These are phyloP conservation scores for Pythium aristosporum DNA, from an alignment of 352 stramenopile species.

Conservation along the genomic window DNA sequence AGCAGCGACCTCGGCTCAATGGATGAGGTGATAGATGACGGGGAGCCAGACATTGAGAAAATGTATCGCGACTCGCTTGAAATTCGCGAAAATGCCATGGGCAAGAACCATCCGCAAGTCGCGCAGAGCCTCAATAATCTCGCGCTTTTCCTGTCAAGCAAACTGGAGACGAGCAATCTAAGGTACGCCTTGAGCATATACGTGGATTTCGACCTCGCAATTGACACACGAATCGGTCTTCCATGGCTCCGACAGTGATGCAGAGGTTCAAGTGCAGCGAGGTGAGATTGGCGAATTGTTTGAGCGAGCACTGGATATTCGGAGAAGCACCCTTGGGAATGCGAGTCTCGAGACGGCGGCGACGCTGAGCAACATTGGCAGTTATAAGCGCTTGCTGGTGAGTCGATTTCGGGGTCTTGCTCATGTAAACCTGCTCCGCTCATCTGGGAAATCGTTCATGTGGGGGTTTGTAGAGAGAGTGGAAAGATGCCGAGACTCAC, in stretches of 20 bases:
- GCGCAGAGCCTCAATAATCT: constrained; percentile 83
- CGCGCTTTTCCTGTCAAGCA: constrained; percentile 65
- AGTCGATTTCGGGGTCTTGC: not conserved
- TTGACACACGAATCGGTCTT: not conserved
- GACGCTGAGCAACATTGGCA: constrained; percentile 83
- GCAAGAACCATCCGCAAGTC: constrained; percentile 72
- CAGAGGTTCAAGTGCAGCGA: constrained; percentile 37
- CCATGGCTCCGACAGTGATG: constrained; percentile 4
- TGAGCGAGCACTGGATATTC: constrained; percentile 62
- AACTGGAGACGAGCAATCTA: constrained; percentile 51
- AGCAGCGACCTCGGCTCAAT: constrained; percentile 21
- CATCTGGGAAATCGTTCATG: not conserved
- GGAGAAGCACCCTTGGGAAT: constrained; percentile 66
- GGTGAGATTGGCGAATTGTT: constrained; percentile 66
- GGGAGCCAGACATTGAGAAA: constrained; percentile 49
- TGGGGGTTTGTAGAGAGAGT: constrained; percentile 46
- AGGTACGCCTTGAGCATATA: constrained; percentile 34
- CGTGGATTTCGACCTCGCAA: not conserved
- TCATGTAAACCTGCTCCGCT: not conserved
- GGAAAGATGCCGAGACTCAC: constrained; percentile 57
- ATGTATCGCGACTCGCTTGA: constrained; percentile 79
- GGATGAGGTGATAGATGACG: constrained; percentile 18
- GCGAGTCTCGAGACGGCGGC: constrained; percentile 78
- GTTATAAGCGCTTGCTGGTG: constrained; percentile 76
- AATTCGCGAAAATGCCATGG: constrained; percentile 68